Evolutionary conservation across 257 asterid species (phyloP), one percentile per base, ranked within the genome.

Genomic region (Agastache rugosa): DNA sequence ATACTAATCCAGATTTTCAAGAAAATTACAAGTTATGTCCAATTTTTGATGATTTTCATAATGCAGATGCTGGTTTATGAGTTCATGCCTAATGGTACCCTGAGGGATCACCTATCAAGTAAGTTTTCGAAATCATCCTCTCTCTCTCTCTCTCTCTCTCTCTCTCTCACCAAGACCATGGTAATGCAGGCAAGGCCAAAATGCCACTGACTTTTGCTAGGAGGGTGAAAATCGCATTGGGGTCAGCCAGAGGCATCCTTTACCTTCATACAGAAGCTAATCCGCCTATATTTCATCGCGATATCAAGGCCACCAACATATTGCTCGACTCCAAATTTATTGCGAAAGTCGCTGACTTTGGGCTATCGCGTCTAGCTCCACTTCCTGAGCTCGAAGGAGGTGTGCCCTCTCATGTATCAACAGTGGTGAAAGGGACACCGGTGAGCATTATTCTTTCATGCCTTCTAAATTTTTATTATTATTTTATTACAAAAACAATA

Each of bases 211-310:
- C 58, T 23, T 92, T 95, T 78, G 88, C 93, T 5, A 85, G 76
- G 89, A 87, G 99, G 80, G 75, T 92, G 79, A 88, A 83, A 75
- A 51, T 93, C 27, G 98, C 97, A 8, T 27, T 91, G 77, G 96
- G 89, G 65, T 87, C 99, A 10, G 91, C 98, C 15, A 89, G 84
- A 82, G 99, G 97, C 82, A 88, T 95, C 55, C 96, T 95, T 55
- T 95, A 95, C 88, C 91, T 95, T 75, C 99, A 95, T 47, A 83
- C 93, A 0, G 99, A 95, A 84, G 99, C 99, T 62, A 85, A 92
- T 84, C 99, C 99, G 66, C 99, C 99, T 35, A 92, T 95, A 82
- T 92, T 89, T 82, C 99, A 95, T 73, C 93, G 99, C n/a, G 99
- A 92, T 82, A 89, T 95, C 53, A 95, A 95, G 88, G 90, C 99